Evolutionary conservation across 108 stramenopile genomes (phyloP).

Genomic region (Cyclostephanos tholiformis): DNA sequence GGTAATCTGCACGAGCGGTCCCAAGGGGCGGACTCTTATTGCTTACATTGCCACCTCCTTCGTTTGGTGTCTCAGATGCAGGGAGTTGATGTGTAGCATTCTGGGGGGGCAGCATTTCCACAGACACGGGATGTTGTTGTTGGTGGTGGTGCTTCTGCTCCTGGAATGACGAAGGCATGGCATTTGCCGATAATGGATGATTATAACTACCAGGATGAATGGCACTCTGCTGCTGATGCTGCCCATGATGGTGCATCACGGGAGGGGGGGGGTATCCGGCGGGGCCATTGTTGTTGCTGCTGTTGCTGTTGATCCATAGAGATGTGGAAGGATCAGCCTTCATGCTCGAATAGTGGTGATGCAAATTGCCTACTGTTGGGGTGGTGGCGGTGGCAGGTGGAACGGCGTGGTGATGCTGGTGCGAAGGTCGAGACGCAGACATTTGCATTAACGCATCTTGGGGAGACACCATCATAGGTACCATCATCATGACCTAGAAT

Average conservation of each 20-base stretch:
- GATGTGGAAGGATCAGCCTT: neutral
- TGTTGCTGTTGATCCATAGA: neutral
- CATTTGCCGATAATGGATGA: neutral
- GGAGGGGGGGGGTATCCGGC: neutral
- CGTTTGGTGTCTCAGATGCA: neutral
- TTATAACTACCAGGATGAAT: slow-evolving; percentile 9
- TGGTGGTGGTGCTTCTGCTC: slow-evolving; percentile 12
- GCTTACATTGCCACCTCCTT: neutral
- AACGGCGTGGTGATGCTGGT: slow-evolving; percentile 8
- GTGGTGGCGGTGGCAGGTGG: slow-evolving; percentile 28
- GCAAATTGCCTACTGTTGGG: slow-evolving; percentile 33
- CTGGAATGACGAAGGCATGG: slow-evolving; percentile 23
- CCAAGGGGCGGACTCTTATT: neutral
- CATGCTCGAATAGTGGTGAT: slow-evolving; percentile 17
- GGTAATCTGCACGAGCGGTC: neutral
- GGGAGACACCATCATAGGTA: slow-evolving; percentile 78
- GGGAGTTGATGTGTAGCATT: slow-evolving; percentile 10
- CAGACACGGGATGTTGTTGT: slow-evolving; percentile 10
- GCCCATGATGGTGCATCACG: slow-evolving; percentile 9
- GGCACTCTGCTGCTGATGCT: slow-evolving; percentile 36
- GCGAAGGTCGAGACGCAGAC: slow-evolving; percentile 37
- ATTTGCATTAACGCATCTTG: slow-evolving; percentile 51
- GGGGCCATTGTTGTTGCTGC: slow-evolving; percentile 19
- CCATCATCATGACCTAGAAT: slow-evolving; percentile 82
- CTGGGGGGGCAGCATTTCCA: slow-evolving; percentile 12